Evolutionary conservation across 2,329 filamentous ascomycete species (phyloP), one percentile per base, ranked within the genome.

Genomic region (Nakataea oryzae): DNA sequence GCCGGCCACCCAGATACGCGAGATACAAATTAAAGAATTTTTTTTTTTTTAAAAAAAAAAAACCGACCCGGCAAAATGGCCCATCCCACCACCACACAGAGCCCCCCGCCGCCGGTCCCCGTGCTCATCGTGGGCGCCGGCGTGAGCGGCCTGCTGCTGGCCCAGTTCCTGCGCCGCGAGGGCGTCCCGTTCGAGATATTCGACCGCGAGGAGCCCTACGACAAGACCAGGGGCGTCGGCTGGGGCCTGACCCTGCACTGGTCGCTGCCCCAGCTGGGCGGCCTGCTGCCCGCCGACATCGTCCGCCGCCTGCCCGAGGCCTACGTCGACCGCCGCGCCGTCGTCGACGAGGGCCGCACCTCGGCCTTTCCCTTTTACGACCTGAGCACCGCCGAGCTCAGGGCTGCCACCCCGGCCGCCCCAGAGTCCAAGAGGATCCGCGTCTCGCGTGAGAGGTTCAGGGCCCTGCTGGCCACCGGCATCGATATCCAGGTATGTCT

Each of bases 281-380:
- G 74, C 9, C 74, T 86, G 27, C 73, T 87, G 30, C 80, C 83
- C 0, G 68, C 75, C 0, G 71, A 78, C 14, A 70, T 85, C 8
- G 69, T 78, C 3, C 67, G 69, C 2, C 75, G 76, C 0, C 70
- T 86, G 2, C 75, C 78, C 1, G 78, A 81, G 58, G 75, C 79
- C 0, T 83, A 81, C 66, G 81, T 87, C 56, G 80, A 83, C 68
- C 73, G 77, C n/a, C 70, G 74, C 63, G 77, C 83, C 67, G 78
- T 80, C 13, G 34, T 41, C 34, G 70, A 73, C 62, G 70, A 75
- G 59, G 77, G 83, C 0, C 70, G 78, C 29, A 72, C 74, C 1
- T 80, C 81, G 0, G 74, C 73, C 0, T 85, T 84, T 61, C 76
- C 80, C 0, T 84, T 84, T 64, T 81, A 83, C 57, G 78, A 88